Conservation (phyloP, 2,329 filamentous ascomycete genomes). For the Aspergillus sp. region DNA sequence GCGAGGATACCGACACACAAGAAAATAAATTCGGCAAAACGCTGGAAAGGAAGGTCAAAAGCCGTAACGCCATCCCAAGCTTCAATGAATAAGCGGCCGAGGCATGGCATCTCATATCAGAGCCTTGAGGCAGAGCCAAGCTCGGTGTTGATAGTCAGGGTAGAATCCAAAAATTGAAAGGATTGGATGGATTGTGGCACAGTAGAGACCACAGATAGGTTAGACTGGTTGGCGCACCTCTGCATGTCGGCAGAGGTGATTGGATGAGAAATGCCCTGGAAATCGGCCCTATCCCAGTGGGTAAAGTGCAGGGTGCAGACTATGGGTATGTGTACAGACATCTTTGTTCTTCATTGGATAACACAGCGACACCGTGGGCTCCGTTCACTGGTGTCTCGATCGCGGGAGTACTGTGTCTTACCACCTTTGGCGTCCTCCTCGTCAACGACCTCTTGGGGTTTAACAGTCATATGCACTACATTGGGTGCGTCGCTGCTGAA, state of each 20-base stretch:
- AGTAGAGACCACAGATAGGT: not conserved
- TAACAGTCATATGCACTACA: slow-evolving; percentile 92
- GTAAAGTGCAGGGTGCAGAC: not conserved
- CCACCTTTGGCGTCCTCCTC: slow-evolving; percentile 73
- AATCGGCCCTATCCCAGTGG: not conserved
- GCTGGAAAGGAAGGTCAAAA: slow-evolving; percentile 14
- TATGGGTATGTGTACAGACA: not conserved
- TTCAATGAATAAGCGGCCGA: slow-evolving; percentile 8
- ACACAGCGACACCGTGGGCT: slow-evolving; percentile 65
- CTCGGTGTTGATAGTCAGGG: not conserved
- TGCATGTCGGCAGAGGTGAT: not conserved
- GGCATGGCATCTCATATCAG: slow-evolving; percentile 4
- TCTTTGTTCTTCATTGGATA: slow-evolving; percentile 50
- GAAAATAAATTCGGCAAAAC: not conserved
- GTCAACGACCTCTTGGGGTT: slow-evolving; percentile 78
- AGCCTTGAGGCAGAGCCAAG: not conserved
- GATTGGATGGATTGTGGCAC: not conserved
- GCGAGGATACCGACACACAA: not conserved
- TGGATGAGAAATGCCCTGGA: not conserved
- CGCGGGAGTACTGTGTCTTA: slow-evolving; percentile 53
- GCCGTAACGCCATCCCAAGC: slow-evolving; percentile 17
- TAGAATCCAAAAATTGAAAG: not conserved
- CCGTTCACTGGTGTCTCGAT: slow-evolving; percentile 55
- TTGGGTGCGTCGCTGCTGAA: slow-evolving; percentile 74
- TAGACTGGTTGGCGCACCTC: not conserved